Conservation (phyloP, 2,329 filamentous ascomycete species). For the Verticillium albo-atrum region DNA sequence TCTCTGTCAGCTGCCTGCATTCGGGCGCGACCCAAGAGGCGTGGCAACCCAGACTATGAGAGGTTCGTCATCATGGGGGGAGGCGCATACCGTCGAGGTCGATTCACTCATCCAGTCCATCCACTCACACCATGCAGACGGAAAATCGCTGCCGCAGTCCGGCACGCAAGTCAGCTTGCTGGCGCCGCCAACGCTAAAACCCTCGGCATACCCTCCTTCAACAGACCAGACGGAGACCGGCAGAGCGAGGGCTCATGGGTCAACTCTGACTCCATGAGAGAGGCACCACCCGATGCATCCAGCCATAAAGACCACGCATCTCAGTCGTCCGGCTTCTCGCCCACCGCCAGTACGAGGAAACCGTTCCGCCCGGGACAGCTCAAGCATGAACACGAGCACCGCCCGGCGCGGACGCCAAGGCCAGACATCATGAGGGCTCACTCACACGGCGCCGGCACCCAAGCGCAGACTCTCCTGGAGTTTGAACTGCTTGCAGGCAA, state of each 20-base stretch:
- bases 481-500: background rate
- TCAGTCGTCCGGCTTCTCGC: background rate
- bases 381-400: background rate
- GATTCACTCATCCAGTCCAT: background rate
- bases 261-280: background rate
- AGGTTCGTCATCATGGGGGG: background rate
- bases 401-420: background rate
- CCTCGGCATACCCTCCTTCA: background rate
- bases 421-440: background rate
- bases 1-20: background rate
- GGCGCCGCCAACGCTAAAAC: background rate
- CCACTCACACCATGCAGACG: background rate
- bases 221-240: background rate
- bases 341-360: background rate
- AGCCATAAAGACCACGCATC: background rate
- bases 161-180: constrained; percentile 2
- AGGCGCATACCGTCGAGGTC: background rate
- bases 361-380: background rate
- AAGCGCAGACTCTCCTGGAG: background rate
- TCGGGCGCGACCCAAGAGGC: background rate
- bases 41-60: constrained; percentile 2
- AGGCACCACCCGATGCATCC: background rate
- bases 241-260: background rate
- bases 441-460: background rate
- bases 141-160: background rate